Evolutionary conservation across 805 yeast species (phyloP).

Genomic region (Saitoella complicata): DNA sequence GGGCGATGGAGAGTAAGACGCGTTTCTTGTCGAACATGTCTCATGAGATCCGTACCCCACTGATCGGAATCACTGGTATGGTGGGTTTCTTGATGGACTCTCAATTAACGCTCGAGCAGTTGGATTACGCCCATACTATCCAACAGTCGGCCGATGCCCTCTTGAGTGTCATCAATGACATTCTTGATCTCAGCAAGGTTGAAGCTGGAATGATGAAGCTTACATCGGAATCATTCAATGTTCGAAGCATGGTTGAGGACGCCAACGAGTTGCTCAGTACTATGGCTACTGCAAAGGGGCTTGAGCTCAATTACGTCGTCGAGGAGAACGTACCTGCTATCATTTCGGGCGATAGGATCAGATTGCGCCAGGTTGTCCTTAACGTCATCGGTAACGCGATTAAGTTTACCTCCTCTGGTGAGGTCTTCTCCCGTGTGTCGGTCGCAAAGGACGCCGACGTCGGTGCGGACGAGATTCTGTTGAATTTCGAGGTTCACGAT

Average conservation of each 20-base stretch:
- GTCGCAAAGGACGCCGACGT: constrained; percentile 7
- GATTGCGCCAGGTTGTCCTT: constrained; percentile 21
- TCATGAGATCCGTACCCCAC: constrained; percentile 23
- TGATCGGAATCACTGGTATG: constrained; percentile 24
- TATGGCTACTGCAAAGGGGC: constrained; percentile 20
- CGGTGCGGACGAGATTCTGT: constrained; percentile 7
- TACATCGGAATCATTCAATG: constrained; percentile 18
- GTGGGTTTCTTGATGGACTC: constrained; percentile 22
- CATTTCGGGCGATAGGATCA: constrained; percentile 22
- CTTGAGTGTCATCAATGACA: constrained; percentile 22
- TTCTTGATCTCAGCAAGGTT: constrained; percentile 22
- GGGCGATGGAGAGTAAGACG: constrained; percentile 23
- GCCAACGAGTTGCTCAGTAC: constrained; percentile 21
- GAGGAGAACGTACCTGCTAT: constrained; percentile 19
- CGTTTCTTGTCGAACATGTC: constrained; percentile 23
- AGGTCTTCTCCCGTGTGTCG: constrained; percentile 19
- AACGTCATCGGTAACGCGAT: constrained; percentile 23
- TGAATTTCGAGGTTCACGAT: constrained; percentile 20
- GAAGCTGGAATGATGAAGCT: constrained; percentile 23
- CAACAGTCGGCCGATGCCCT: constrained; percentile 21
- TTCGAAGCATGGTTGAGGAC: constrained; percentile 21
- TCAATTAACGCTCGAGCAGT: constrained; percentile 18
- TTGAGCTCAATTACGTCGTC: constrained; percentile 20
- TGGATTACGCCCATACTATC: constrained; percentile 23
- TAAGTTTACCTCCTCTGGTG: constrained; percentile 21